Conservation (phyloP, 2,329 filamentous ascomycete species). For the Venturia aucupariae region DNA sequence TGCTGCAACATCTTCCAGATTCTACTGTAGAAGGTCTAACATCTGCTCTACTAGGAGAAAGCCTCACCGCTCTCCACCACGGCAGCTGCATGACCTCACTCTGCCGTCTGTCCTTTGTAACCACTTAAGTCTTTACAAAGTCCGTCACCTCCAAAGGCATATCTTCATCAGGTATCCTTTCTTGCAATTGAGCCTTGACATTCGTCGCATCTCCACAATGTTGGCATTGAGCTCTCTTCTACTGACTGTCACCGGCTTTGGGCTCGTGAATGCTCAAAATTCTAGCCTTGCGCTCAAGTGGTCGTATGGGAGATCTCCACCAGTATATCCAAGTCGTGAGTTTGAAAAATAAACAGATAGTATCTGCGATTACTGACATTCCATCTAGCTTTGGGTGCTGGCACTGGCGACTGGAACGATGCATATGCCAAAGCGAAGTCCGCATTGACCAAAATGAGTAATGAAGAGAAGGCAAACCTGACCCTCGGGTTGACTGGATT, state of each 20-base stretch:
- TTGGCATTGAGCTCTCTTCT: not conserved
- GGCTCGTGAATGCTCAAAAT: not conserved
- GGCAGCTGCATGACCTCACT: no score
- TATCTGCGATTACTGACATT: not conserved
- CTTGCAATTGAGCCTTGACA: no score
- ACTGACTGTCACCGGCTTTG: not conserved
- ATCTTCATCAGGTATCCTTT: no score
- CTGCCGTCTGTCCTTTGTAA: no score
- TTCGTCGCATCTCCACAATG: not conserved
- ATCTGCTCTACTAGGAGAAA: no score
- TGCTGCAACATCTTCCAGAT: no score
- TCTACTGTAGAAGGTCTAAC: no score
- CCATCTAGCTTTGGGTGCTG: constrained; percentile 8
- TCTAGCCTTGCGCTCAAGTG: not conserved
- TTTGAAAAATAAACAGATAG: not conserved
- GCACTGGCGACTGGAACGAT: constrained; percentile 11
- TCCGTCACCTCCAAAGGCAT: no score
- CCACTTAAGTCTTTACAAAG: no score
- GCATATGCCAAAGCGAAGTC: constrained; percentile 11
- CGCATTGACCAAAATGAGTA: constrained; percentile 12
- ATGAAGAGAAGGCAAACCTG: constrained; percentile 13
- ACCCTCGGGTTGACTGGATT: not conserved
- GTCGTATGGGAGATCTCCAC: constrained; percentile 12
- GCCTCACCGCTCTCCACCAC: no score
- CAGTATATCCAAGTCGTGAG: constrained; percentile 13